phyloP scores from a whole-genome alignment of 208 protist genomes.

The Leishmania martiniquensis region DNA sequence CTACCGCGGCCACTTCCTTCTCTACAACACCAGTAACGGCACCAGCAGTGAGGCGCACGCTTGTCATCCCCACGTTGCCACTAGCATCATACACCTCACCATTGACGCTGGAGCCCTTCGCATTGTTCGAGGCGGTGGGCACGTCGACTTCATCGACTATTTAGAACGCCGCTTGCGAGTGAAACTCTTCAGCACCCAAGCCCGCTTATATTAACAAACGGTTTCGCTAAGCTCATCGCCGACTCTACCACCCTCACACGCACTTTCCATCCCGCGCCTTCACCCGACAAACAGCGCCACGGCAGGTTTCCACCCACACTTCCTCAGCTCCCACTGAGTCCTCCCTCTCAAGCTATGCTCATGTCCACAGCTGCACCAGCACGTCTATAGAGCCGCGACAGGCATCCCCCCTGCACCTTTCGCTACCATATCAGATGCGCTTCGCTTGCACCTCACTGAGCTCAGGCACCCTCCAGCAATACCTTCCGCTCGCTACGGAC shows the following conservation, averaged over 20 bases:
- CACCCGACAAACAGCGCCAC: background rate
- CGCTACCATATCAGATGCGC: too few species aligned
- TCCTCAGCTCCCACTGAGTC: too few species aligned
- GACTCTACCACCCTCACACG: background rate
- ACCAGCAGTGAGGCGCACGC: background rate
- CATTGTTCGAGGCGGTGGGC: slow-evolving; percentile 62
- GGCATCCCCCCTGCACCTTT: too few species aligned
- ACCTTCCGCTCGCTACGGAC: too few species aligned
- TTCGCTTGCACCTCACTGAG: too few species aligned
- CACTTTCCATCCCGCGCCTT: background rate
- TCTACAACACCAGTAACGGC: background rate
- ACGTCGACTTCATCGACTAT: slow-evolving; percentile 78
- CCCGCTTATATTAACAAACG: too few species aligned
- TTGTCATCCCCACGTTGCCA: background rate
- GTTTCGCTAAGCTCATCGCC: background rate
- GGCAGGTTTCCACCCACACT: too few species aligned
- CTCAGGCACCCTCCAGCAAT: too few species aligned
- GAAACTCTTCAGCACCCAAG: background rate
- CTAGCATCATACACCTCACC: slow-evolving; percentile 48
- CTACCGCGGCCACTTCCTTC: slow-evolving; percentile 18
- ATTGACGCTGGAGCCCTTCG: slow-evolving; percentile 67
- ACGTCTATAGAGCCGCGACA: too few species aligned
- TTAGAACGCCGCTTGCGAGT: slow-evolving; percentile 52
- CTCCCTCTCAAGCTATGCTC: too few species aligned
- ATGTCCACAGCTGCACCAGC: too few species aligned